Percentiles rank a stretch among this genome's conserved stretches.
phyloP scores from a whole-genome alignment of 768 basidiomycete species.

The Rhizopogon vinicolor region DNA sequence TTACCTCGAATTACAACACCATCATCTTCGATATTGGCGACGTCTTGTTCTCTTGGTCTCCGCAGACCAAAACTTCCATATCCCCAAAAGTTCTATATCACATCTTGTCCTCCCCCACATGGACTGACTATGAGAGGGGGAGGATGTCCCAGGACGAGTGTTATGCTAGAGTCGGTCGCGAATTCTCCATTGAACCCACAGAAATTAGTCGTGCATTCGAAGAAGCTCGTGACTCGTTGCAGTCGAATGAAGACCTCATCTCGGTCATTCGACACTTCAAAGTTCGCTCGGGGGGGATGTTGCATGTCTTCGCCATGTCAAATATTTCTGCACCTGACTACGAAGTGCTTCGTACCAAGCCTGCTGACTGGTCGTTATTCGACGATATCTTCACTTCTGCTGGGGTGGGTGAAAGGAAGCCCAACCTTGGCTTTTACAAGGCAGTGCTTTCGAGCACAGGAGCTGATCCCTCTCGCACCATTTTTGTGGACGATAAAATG shows the following conservation, averaged over 20 bases:
- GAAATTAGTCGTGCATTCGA: conserved; percentile 43
- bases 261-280: conserved; percentile 44
- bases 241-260: conserved; percentile 40
- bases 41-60: conserved; percentile 52
- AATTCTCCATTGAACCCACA: conserved; percentile 32
- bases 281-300: conserved; percentile 24
- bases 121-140: conserved; percentile 53
- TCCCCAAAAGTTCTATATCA: conserved; percentile 34
- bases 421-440: conserved; percentile 48
- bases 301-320: conserved; percentile 52
- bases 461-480: conserved; percentile 39
- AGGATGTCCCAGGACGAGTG: conserved; percentile 39
- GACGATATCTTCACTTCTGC: conserved; percentile 50
- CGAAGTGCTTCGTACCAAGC: conserved; percentile 37
- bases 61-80: conserved; percentile 39
- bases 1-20: conserved; percentile 12
- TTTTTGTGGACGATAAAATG: conserved; percentile 57
- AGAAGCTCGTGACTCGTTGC: conserved; percentile 44
- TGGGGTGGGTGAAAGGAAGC: conserved; percentile 49
- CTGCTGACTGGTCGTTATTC: conserved; percentile 45
- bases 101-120: conserved; percentile 42
- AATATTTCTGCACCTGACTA: conserved; percentile 56
- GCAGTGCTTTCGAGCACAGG: conserved; percentile 41
- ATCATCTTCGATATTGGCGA: conserved; percentile 54
- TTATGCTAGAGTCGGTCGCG: conserved; percentile 35